Base-by-base conservation (phyloP, 2,329 filamentous ascomycete genomes). In the Penicillium sp. region DNA sequence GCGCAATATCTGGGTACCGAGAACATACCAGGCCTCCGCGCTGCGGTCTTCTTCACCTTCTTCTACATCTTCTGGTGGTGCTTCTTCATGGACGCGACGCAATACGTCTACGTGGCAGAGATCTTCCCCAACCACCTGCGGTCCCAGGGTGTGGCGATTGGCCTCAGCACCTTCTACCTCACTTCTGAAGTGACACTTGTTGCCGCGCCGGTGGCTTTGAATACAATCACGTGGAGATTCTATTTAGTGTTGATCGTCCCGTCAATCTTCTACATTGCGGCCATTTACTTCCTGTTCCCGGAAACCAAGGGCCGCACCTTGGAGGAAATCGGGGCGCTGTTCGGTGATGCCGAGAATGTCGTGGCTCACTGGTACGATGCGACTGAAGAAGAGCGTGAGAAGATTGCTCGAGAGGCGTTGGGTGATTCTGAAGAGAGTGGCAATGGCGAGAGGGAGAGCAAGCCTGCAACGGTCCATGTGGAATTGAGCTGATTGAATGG, bases 111-210 rank as follows among this genome's bases (percentile, higher is more conserved):
- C 61, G 66, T 77, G 28, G 63, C 70, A 2, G 76, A 78, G 65
- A 79, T 79, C 50, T 79, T 77, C 67, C 76, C 77, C 3, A 80
- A 72, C 17, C 72, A 77, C 58, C 63, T 78, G 14, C 72, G 76
- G 3, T 69, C 71, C 12, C 71, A 76, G 43, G 76, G 76, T 0
- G 73, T 76, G 17, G 75, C 75, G 0, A 59, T 79, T 37, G 74
- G 76, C 0, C 66, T 79, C 56, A 63, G 68, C 35, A 69, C 70
- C 28, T 69, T 75, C 39, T 77, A 76, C 55, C 64, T 74, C 5
- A 70, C 71, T n/a, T 70, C 72, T 8, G 73, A 76, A 41, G 70
- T 78, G 37, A 69, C 72, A 6, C 69, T 78, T 2, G 67, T 73
- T 5, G 71, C 67, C 7, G 73, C 67, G 4, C 73, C 73, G 0